Evolutionary conservation across 768 basidiomycete genomes (phyloP).

Genomic region (Tubosaeta sp.): DNA sequence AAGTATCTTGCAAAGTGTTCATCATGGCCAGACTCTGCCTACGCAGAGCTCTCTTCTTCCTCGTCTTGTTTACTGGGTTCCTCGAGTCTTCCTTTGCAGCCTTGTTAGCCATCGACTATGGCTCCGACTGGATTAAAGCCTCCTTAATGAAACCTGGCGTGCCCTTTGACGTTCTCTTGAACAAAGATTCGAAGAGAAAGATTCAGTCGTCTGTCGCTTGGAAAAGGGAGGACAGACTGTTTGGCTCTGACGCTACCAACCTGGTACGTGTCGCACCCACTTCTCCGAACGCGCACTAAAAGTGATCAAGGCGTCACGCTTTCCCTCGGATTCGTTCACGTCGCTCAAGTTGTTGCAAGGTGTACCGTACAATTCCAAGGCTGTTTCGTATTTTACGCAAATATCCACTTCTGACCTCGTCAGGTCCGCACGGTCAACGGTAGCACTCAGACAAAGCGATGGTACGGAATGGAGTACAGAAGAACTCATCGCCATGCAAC

Average conservation of each 20-base stretch:
- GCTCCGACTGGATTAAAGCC: slow-evolving; percentile 95
- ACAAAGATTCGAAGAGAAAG: slow-evolving; percentile 96
- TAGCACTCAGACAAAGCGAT: slow-evolving; percentile 55
- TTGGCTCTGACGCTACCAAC: slow-evolving; percentile 86
- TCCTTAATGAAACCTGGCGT: slow-evolving; percentile 91
- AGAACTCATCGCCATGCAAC: slow-evolving; percentile 92
- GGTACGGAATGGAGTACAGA: slow-evolving; percentile 76
- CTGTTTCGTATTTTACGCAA: slow-evolving; percentile 53
- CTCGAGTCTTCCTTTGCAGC: slow-evolving; percentile 52
- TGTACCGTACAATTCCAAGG: slow-evolving; percentile 54
- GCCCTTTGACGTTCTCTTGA: slow-evolving; percentile 93
- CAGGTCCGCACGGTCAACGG: slow-evolving; percentile 57
- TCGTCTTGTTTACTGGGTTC: slow-evolving; percentile 20
- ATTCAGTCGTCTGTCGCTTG: slow-evolving; percentile 87
- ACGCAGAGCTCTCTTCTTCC: slow-evolving; percentile 23
- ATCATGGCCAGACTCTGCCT: slow-evolving; percentile 23
- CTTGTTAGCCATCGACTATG: slow-evolving; percentile 96
- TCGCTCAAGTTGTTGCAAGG: slow-evolving; percentile 84
- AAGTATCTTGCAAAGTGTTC: neutral
- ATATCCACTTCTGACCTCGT: slow-evolving; percentile 52
- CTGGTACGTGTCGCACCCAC: slow-evolving; percentile 51
- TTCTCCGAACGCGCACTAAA: neutral
- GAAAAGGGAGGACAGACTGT: slow-evolving; percentile 86
- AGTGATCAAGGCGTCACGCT: slow-evolving; percentile 73
- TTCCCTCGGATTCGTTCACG: slow-evolving; percentile 82